Base-by-base conservation (phyloP, 225 moss, liverwort and hornwort species). In the Polytrichum formosum region DNA sequence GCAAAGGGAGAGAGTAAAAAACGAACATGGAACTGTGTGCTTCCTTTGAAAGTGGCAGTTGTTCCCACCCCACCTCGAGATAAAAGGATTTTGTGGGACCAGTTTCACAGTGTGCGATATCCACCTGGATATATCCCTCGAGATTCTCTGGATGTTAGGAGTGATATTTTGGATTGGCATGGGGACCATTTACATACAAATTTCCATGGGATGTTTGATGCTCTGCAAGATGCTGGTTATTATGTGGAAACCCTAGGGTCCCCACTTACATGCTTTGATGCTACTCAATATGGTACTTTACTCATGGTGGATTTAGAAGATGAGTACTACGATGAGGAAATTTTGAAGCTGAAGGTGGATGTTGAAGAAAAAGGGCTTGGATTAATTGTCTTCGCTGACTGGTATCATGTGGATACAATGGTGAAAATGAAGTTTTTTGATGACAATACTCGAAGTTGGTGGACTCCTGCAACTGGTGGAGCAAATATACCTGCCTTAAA, bases 391-490 rank as follows among this genome's bases (percentile, higher is more conserved):
- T 96, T 90, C 72, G 96, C 91, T 56, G 96, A 96, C 76, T 96
- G 96, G 93, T 96, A 96, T 74, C 93, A 96, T 80, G 91, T 96
- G 63, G 96, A 93, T 8, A 96, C 93, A 10, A 91, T 96, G 96
- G 85, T 96, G 60, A 93, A 96, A 76, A 96, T 93, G 96, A 90
- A 81, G 84, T 96, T 96, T 54, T 96, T 93, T 76, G 96, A 96
- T 75, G 96, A 93, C 67, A 96, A 93, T 67, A 93, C 96, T 70
- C 91, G 93, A 71, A 96, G 91, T 79, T 93, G 93, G 96, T 96
- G 96, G 96, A 96, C 93, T 70, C 93, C 96, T 79, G 90, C 88
- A 17, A 93, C 93, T 56, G 96, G 93, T 60, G 96, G 96, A 53
- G 93, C 96, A 56, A 96, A 96, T 77, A 81, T 96, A 74, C 96